phyloP scores from a whole-genome alignment of 2,329 filamentous ascomycete genomes.

The Botrytis hyacinthi region DNA sequence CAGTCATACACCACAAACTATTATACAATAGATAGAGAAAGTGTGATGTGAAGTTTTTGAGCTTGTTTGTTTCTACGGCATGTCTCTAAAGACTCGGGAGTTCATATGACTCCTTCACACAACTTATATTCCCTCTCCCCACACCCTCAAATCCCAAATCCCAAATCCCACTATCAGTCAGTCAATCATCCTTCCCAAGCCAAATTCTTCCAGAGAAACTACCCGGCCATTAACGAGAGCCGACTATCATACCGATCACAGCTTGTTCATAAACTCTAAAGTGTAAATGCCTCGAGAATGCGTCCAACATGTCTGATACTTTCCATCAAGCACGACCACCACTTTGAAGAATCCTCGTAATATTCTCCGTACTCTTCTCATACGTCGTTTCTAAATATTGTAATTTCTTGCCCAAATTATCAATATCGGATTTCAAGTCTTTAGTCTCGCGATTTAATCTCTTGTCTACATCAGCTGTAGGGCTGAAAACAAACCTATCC shows the following conservation, averaged over 20 bases:
- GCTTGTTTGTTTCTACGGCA: not conserved
- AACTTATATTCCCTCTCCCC: not conserved
- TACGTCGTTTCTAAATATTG: slow-evolving; percentile 93
- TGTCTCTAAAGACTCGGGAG: not conserved
- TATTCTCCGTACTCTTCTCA: slow-evolving; percentile 88
- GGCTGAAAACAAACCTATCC: slow-evolving; percentile 80
- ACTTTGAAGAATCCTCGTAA: slow-evolving; percentile 79
- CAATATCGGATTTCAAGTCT: slow-evolving; percentile 73
- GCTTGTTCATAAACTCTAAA: not conserved
- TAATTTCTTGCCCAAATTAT: slow-evolving; percentile 81
- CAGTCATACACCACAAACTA: not conserved
- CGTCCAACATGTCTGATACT: not conserved
- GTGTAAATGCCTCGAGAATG: not conserved
- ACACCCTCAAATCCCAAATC: not conserved
- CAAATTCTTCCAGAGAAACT: not conserved
- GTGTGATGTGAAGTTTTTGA: not conserved
- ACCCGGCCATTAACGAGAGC: not conserved
- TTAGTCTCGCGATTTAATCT: slow-evolving; percentile 74
- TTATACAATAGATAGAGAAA: too few relatives aligned
- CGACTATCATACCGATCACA: not conserved
- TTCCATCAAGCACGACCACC: slow-evolving; percentile 35
- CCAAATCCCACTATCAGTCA: not conserved
- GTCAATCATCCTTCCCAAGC: slow-evolving; percentile 1
- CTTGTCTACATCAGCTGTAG: slow-evolving; percentile 68
- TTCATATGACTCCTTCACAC: slow-evolving; percentile 1